Percentiles rank a stretch among this genome's conserved stretches.
These are phyloP conservation scores for Galeopsis tetrahit DNA, from an alignment of 257 asterid species.

Conservation along the genomic window DNA sequence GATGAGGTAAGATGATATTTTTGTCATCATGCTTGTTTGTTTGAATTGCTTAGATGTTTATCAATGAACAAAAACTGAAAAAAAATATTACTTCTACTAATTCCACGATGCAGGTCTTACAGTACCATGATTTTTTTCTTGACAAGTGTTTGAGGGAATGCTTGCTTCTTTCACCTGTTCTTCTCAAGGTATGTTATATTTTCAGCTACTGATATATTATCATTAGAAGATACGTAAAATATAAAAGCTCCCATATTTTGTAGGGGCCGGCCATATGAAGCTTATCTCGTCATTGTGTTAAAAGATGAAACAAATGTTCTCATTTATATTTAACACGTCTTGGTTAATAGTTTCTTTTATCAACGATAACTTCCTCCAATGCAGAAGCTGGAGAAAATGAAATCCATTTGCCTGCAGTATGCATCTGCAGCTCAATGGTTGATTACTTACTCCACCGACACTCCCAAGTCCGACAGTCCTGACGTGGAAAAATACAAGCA, in stretches of 20 bases:
- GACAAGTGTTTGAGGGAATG: constrained; percentile 95
- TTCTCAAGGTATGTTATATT: constrained; percentile 70
- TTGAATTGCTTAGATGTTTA: neutral
- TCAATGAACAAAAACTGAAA: constrained; percentile 26
- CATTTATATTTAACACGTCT: neutral
- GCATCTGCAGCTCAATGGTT: constrained; percentile 90
- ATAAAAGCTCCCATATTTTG: neutral
- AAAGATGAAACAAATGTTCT: neutral
- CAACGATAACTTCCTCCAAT: constrained; percentile 29
- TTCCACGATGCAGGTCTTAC: constrained; percentile 71
- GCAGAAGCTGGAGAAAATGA: constrained; percentile 96
- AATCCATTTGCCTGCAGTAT: constrained; percentile 86
- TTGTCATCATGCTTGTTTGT: constrained; percentile 15
- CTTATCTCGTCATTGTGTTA: neutral
- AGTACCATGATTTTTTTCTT: constrained; percentile 89
- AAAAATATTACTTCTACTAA: neutral
- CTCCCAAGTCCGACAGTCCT: constrained; percentile 44
- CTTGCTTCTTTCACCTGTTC: constrained; percentile 88
- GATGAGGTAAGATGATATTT: constrained; percentile 68
- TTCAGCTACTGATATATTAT: constrained; percentile 18
- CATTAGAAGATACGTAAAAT: neutral
- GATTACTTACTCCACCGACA: constrained; percentile 66
- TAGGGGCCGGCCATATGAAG: neutral
- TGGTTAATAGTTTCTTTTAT: constrained; percentile 5
- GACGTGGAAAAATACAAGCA: constrained; percentile 54